Conservation (phyloP, 306 rosid genomes). For the Glycine latifolia region DNA sequence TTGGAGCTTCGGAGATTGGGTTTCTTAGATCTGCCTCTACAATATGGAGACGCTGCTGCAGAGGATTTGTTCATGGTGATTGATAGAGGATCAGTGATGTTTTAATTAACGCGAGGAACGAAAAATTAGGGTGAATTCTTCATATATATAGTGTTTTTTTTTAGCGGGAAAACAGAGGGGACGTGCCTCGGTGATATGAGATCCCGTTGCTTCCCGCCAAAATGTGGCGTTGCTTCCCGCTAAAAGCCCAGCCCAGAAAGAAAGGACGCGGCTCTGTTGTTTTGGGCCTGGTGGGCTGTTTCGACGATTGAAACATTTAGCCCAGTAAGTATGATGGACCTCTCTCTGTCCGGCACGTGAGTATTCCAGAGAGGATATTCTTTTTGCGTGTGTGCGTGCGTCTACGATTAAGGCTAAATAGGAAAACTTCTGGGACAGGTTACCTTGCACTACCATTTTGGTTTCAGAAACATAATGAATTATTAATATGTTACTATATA, state of each 20-base stretch:
- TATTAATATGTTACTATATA: too few relatives aligned
- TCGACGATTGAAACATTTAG: background rate
- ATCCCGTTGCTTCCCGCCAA: slow-evolving; percentile 72
- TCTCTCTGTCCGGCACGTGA: background rate
- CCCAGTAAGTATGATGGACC: background rate
- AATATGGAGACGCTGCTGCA: slow-evolving; percentile 39
- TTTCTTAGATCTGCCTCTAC: slow-evolving; percentile 55
- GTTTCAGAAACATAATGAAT: too few relatives aligned
- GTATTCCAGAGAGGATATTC: background rate
- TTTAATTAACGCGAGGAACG: background rate
- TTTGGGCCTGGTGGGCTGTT: background rate
- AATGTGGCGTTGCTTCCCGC: slow-evolving; percentile 70
- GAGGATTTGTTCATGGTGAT: slow-evolving; percentile 58
- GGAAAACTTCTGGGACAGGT: background rate
- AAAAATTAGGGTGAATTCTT: background rate
- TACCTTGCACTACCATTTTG: too few relatives aligned
- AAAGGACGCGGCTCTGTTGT: background rate
- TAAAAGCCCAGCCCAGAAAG: background rate
- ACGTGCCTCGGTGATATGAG: background rate
- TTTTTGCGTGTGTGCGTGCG: background rate
- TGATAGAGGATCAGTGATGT: background rate
- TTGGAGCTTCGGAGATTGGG: slow-evolving; percentile 15
- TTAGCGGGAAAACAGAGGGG: slow-evolving; percentile 56
- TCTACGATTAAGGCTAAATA: background rate
- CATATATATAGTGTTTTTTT: slow-evolving; percentile 22